Evolutionary conservation across 78 protist genomes (phyloP).

Genomic region (Reticulomyxa filosa): DNA sequence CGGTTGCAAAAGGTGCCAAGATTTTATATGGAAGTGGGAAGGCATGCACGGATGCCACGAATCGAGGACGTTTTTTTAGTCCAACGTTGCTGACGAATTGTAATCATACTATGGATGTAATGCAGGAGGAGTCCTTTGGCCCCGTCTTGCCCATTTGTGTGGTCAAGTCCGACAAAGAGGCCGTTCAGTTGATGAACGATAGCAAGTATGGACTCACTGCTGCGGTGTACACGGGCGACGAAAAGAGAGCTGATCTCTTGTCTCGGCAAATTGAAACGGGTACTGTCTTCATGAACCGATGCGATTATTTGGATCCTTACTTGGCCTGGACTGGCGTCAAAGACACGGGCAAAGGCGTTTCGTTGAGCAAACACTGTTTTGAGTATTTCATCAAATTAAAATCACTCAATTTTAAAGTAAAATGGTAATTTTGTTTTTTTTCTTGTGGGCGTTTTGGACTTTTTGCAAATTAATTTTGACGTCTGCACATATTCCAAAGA

Average conservation of each 20-base stretch:
- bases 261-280: background rate
- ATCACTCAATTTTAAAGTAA: no score
- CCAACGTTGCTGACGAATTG: background rate
- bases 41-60: background rate
- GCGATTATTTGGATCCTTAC: background rate
- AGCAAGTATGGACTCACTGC: no score
- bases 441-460: no score
- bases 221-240: background rate
- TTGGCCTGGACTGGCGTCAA: constrained; percentile 4
- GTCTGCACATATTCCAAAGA: no score
- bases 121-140: background rate
- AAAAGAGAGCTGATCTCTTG: background rate
- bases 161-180: background rate
- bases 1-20: background rate
- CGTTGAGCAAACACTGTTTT: background rate
- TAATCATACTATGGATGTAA: background rate
- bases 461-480: no score
- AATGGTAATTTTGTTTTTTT: no score
- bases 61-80: background rate
- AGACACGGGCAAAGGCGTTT: constrained; percentile 2
- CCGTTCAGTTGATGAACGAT: no score
- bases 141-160: background rate
- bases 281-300: constrained; percentile 7
- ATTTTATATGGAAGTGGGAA: background rate
- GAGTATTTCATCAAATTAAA: no score